These are phyloP conservation scores for Lipomyces sp. DNA, from an alignment of 805 yeast genomes.

Conservation along the genomic window DNA sequence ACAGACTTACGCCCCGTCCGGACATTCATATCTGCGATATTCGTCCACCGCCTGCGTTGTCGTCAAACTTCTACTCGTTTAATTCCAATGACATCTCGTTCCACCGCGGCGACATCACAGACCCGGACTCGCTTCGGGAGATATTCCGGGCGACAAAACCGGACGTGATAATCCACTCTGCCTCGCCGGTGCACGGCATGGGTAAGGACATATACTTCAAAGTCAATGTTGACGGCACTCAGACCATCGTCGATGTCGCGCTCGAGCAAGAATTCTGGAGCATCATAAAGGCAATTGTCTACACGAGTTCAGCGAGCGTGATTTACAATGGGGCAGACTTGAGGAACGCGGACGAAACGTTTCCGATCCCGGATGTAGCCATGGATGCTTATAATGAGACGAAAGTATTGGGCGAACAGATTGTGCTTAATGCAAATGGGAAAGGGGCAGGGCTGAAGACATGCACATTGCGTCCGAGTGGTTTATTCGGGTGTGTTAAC, in stretches of 20 bases:
- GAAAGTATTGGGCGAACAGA: conserved; percentile 72
- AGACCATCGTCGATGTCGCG: conserved; percentile 60
- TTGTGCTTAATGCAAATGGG: conserved; percentile 76
- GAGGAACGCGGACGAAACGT: conserved; percentile 87
- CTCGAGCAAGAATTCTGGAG: conserved; percentile 23
- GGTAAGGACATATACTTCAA: conserved; percentile 80
- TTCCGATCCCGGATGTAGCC: conserved; percentile 89
- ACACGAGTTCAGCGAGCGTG: conserved; percentile 97
- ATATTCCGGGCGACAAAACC: conserved; percentile 68
- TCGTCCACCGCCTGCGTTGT: conserved; percentile 73
- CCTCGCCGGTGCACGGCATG: conserved; percentile 93
- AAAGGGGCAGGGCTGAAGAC: conserved; percentile 60
- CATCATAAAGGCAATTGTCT: conserved; percentile 70
- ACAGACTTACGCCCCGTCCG: conserved; percentile 66
- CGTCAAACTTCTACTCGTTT: conserved; percentile 73
- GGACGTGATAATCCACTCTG: conserved; percentile 87
- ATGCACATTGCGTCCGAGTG: conserved; percentile 93
- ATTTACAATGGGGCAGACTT: conserved; percentile 94
- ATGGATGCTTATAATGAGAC: conserved; percentile 98
- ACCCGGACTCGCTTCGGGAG: conserved; percentile 58
- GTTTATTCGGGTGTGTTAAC: conserved; percentile 72
- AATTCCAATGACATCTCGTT: conserved; percentile 58
- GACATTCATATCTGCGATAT: conserved; percentile 86
- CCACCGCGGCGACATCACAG: conserved; percentile 83
- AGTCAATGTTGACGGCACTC: conserved; percentile 90